phyloP scores from a whole-genome alignment of 1,139 yeast genomes.

The Suhomyces yuchorum region DNA sequence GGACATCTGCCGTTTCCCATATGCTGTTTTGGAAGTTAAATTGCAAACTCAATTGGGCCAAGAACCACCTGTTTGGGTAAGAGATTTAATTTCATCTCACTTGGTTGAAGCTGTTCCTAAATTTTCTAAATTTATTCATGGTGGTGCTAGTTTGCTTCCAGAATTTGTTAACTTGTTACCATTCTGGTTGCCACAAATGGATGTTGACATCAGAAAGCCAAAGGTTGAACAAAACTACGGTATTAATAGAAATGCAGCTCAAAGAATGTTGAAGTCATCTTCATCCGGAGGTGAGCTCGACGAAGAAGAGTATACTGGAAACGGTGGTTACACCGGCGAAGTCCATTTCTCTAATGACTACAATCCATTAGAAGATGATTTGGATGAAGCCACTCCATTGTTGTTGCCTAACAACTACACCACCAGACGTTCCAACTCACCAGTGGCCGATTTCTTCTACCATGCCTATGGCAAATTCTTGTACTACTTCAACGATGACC shows the following conservation, averaged over 20 bases:
- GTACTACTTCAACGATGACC: slow-evolving; percentile 61
- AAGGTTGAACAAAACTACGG: slow-evolving; percentile 67
- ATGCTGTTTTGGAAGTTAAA: slow-evolving; percentile 95
- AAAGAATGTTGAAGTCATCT: slow-evolving; percentile 32
- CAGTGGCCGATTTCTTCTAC: slow-evolving; percentile 35
- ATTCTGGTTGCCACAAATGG: slow-evolving; percentile 99
- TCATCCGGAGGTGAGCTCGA: slow-evolving; percentile 54
- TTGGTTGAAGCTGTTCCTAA: slow-evolving; percentile 97
- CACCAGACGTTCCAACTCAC: slow-evolving; percentile 29
- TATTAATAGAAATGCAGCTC: slow-evolving; percentile 37
- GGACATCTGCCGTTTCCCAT: slow-evolving; percentile 92
- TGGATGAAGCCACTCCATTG: slow-evolving; percentile 46
- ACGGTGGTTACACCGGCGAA: slow-evolving; percentile 34
- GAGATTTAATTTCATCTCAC: slow-evolving; percentile 87
- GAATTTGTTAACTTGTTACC: slow-evolving; percentile 83
- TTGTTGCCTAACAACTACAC: slow-evolving; percentile 41
- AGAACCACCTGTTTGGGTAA: slow-evolving; percentile 97
- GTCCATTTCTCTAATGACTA: slow-evolving; percentile 51
- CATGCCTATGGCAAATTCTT: slow-evolving; percentile 41
- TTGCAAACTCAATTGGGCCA: slow-evolving; percentile 97
- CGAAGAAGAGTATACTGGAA: slow-evolving; percentile 46
- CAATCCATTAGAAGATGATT: slow-evolving; percentile 52
- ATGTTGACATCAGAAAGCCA: slow-evolving; percentile 90
- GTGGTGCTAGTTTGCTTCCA: slow-evolving; percentile 85
- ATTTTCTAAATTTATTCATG: slow-evolving; percentile 95